A percentile compares a stretch with the other conserved stretches of the same genome.
These are phyloP conservation scores for Penicillium sp. DNA, from an alignment of 2,329 filamentous ascomycete genomes.

Conservation along the genomic window DNA sequence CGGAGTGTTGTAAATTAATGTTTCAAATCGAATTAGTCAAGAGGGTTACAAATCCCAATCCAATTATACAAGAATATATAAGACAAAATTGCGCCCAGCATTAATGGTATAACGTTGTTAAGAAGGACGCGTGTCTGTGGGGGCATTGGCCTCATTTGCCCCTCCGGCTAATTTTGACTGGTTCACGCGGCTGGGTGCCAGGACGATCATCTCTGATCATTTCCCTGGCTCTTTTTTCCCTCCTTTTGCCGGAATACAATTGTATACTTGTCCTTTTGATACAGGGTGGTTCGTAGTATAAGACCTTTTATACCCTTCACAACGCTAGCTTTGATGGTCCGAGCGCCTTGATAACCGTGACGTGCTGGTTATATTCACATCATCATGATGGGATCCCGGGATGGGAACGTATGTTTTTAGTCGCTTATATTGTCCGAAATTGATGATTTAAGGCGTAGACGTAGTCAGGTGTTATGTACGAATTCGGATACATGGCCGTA, in stretches of 20 bases:
- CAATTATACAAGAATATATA: too few relatives aligned
- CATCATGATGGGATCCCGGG: slow-evolving; percentile 5
- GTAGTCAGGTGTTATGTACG: not conserved
- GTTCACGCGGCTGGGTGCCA: slow-evolving; percentile 15
- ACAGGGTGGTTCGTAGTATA: not conserved
- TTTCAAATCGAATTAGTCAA: not conserved
- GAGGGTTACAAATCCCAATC: not conserved
- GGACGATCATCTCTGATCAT: slow-evolving; percentile 23
- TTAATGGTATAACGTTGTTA: not conserved
- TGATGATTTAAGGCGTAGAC: not conserved
- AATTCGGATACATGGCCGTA: not conserved
- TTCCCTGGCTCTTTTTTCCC: slow-evolving; percentile 4
- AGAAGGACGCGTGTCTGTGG: slow-evolving; percentile 25
- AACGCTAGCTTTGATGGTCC: not conserved
- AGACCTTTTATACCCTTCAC: not conserved
- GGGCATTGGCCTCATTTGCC: slow-evolving; percentile 11
- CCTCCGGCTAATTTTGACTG: slow-evolving; percentile 14
- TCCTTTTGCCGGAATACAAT: not conserved
- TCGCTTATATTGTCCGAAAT: slow-evolving; percentile 6
- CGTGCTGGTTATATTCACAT: slow-evolving; percentile 6
- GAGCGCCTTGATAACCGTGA: slow-evolving; percentile 8
- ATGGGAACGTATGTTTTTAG: not conserved
- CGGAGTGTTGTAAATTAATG: not conserved
- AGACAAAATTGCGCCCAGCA: not conserved
- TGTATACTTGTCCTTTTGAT: slow-evolving; percentile 6